A percentile compares a stretch with the other conserved stretches of the same genome.
phyloP scores from a whole-genome alignment of 1,139 yeast species.

The Saccharomyces hybrid region DNA sequence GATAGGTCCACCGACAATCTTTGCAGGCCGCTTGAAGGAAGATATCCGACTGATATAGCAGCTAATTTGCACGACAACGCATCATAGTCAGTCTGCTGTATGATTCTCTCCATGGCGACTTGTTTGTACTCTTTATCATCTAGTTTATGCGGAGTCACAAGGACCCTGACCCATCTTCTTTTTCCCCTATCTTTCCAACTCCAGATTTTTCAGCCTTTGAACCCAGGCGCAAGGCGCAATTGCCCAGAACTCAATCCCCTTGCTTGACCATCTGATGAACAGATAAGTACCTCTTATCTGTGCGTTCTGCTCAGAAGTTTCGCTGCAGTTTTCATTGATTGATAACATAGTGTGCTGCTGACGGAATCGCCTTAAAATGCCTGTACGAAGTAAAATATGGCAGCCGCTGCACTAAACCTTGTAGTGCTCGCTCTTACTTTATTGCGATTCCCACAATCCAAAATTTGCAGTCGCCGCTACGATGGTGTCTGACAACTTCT shows the following conservation, averaged over 20 bases:
- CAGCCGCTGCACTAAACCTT: not conserved
- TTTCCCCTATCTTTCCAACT: not conserved
- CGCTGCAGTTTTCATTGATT: not conserved
- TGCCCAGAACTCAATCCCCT: not conserved
- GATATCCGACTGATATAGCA: conserved; percentile 48
- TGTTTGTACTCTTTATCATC: not conserved
- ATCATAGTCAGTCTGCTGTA: conserved; percentile 62
- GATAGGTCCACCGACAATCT: conserved; percentile 39
- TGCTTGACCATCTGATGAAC: not conserved
- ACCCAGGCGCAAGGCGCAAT: not conserved
- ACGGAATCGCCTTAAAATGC: not conserved
- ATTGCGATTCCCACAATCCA: not conserved
- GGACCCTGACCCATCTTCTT: not conserved
- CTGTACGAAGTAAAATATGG: not conserved
- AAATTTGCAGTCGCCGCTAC: not conserved
- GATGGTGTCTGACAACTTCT: not conserved
- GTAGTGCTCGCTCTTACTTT: not conserved
- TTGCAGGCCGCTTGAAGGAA: conserved; percentile 39
- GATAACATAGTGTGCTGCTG: not conserved
- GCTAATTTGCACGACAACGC: conserved; percentile 70
- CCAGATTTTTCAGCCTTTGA: not conserved
- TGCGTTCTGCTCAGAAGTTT: not conserved
- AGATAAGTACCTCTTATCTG: not conserved
- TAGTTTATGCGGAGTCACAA: not conserved
- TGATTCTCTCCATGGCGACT: conserved; percentile 18